Evolutionary conservation across 345 rosid genomes (phyloP).

Genomic region (Pelargonium nanum): DNA sequence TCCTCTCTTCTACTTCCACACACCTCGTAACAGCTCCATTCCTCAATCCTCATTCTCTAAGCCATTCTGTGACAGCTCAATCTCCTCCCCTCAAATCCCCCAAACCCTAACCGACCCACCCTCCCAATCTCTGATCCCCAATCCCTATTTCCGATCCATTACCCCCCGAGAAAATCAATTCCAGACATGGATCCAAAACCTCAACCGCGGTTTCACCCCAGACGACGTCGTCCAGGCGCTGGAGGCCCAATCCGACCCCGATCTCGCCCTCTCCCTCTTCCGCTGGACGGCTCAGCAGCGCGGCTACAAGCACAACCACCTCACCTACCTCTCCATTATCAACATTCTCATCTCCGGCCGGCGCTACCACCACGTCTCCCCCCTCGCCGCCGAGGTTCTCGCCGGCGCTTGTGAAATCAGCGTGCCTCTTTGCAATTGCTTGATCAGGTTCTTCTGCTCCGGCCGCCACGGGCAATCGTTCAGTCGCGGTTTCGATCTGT

Average conservation of each 20-base stretch:
- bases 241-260: slow-evolving; percentile 69
- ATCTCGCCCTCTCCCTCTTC: slow-evolving; percentile 81
- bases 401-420: slow-evolving; percentile 76
- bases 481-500: slow-evolving; percentile 69
- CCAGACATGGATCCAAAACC: slow-evolving; percentile 70
- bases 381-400: slow-evolving; percentile 64
- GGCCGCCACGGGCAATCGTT: slow-evolving; percentile 66
- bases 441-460: slow-evolving; percentile 75
- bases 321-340: slow-evolving; percentile 57
- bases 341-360: slow-evolving; percentile 46
- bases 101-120: slow-evolving; percentile 7
- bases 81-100: slow-evolving; percentile 11
- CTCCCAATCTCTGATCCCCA: slow-evolving; percentile 13
- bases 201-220: slow-evolving; percentile 70
- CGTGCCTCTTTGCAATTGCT: slow-evolving; percentile 57
- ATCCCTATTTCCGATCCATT: slow-evolving; percentile 28
- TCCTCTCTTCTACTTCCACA: neutral
- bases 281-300: slow-evolving; percentile 82
- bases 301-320: slow-evolving; percentile 55
- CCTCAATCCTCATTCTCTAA: slow-evolving; percentile 8
- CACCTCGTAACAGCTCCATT: neutral
- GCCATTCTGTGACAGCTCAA: slow-evolving; percentile 13
- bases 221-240: slow-evolving; percentile 58
- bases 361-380: slow-evolving; percentile 59
- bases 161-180: slow-evolving; percentile 70